Percentiles rank a stretch among this genome's conserved stretches.
Conservation (phyloP, 139 green algal species). For the Deuterostichococcus epilithicus region DNA sequence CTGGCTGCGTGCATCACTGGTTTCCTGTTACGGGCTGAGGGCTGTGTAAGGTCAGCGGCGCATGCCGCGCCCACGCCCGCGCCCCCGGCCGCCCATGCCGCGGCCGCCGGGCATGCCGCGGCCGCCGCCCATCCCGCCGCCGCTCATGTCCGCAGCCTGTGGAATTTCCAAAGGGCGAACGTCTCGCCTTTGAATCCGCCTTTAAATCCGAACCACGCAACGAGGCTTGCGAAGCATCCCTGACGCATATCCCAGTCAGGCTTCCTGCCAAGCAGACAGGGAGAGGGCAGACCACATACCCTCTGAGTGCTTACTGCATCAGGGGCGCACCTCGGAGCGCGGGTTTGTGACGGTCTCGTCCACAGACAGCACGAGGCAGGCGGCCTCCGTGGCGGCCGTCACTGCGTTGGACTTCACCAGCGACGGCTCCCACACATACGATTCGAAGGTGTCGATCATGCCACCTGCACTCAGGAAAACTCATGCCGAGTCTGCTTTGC, state of each 20-base stretch:
- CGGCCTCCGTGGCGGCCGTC: conserved; percentile 85
- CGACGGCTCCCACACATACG: conserved; percentile 95
- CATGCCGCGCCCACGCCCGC: conserved; percentile 48
- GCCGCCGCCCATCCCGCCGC: conserved; percentile 7
- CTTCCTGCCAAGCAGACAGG: background rate
- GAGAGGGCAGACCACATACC: background rate
- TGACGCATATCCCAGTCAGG: background rate
- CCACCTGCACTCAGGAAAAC: too few relatives aligned
- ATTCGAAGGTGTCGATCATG: conserved; percentile 89
- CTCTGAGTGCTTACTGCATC: background rate
- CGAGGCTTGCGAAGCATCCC: background rate
- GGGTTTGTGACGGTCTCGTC: conserved; percentile 97
- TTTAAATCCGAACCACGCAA: conserved; percentile 5
- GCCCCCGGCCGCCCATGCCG: conserved; percentile 30
- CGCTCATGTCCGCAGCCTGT: conserved; percentile 12
- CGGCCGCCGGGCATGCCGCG: conserved; percentile 15
- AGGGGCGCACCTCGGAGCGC: conserved; percentile 51
- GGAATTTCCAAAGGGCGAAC: too few relatives aligned
- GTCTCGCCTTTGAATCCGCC: too few relatives aligned
- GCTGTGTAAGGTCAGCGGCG: too few relatives aligned
- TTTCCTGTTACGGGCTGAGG: too few relatives aligned
- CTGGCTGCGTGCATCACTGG: too few relatives aligned
- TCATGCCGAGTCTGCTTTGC: too few relatives aligned
- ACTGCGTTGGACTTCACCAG: conserved; percentile 96
- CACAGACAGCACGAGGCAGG: conserved; percentile 93